Base-by-base conservation (phyloP, 2,329 filamentous ascomycete genomes). In the Phaeosphaeriaceae sp. region DNA sequence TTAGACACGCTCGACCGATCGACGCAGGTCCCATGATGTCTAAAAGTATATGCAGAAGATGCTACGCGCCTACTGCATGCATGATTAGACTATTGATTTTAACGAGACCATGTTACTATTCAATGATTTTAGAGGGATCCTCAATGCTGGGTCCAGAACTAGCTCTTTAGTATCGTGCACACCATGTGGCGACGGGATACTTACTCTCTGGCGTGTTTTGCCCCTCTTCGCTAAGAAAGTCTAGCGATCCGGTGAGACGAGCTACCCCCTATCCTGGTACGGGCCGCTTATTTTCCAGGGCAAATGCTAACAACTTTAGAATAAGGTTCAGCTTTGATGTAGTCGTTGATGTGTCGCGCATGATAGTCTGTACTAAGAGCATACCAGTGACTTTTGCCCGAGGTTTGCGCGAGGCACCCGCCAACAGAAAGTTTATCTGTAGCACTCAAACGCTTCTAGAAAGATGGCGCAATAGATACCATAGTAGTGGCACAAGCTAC, bases 311-410 rank as follows among this genome's bases (percentile, higher is more conserved):
- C 28, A 32, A 28, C 39, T 26, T 29, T 35, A 26, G 37, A 33
- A 50, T 52, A 52, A 46, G 45, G 52, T 60, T 58, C 52, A 23
- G 48, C 17, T 55, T 36, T 42, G 44, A 16, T 43, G 50, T 32
- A 39, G 39, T 37, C 42, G 50, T 50, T 56, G 56, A 54, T 61
- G 61, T 57, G 54, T 60, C 52, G 52, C 57, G 60, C 54, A 58
- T 61, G 33, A 38, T 44, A 42, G 36, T 36, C 41, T 38, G 41
- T 46, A 52, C 57, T 54, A 57, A 42, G 33, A 30, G 12, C 30
- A 34, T 11, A 18, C 41, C 40, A 38, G 53, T 51, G 34, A 47
- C 45, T 47, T 35, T 60, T 45, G 55, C 58, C 53, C 43, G 37
- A 46, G 52, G 42, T 52, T 54, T 42, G 48, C 45, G 46, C 38